Conservation (phyloP, 306 rosid species). For the Geum urbanum region DNA sequence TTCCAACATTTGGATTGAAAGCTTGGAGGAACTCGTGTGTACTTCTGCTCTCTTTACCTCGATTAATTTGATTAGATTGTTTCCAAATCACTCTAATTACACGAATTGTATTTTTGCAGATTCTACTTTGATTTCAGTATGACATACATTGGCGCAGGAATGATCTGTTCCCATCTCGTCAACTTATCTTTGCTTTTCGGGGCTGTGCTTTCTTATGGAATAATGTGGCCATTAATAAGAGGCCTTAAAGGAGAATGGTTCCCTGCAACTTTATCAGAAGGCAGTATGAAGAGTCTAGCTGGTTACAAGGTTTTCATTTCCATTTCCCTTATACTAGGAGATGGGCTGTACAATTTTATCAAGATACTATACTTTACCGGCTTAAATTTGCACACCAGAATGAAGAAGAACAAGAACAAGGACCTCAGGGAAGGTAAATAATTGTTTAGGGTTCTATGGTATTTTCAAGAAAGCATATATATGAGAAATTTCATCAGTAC, state of each 20-base stretch:
- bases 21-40: conserved; percentile 85
- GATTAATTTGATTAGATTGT: conserved; percentile 14
- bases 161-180: conserved; percentile 95
- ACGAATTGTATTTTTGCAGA: conserved; percentile 45
- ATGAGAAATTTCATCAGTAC: too few species aligned
- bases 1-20: conserved; percentile 87
- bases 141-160: conserved; percentile 98
- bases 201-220: conserved; percentile 89
- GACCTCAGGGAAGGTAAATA: conserved; percentile 47
- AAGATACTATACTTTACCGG: conserved; percentile 65
- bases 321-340: conserved; percentile 87
- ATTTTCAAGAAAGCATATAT: too few species aligned
- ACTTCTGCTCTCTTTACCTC: too few species aligned
- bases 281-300: conserved; percentile 88
- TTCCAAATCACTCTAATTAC: conserved; percentile 21
- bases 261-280: conserved; percentile 64
- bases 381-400: conserved; percentile 42
- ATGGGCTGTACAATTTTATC: conserved; percentile 88
- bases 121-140: conserved; percentile 94
- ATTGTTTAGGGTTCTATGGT: not conserved
- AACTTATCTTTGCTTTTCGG: conserved; percentile 90
- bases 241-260: conserved; percentile 93
- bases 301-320: conserved; percentile 98
- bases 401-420: conserved; percentile 53
- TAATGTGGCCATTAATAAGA: conserved; percentile 90